Evolutionary conservation across 371 early-diverging fungal species (phyloP).

Genomic region (Rhizomucor pusillus): DNA sequence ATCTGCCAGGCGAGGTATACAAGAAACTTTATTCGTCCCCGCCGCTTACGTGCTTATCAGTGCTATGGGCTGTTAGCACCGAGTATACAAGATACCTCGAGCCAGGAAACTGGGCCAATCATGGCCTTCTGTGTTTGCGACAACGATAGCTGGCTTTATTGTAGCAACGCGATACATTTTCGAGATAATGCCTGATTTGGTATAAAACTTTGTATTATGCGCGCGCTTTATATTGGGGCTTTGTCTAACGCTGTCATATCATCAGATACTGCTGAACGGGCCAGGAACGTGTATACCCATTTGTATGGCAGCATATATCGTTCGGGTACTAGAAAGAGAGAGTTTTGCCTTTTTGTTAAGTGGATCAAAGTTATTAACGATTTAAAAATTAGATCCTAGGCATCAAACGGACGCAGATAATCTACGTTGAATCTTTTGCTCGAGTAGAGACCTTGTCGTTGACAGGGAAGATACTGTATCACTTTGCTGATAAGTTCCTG

Average conservation of each 20-base stretch:
- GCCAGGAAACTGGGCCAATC: slow-evolving; percentile 73
- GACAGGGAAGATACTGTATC: slow-evolving; percentile 80
- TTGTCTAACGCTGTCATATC: slow-evolving; percentile 1
- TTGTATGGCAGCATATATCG: slow-evolving; percentile 57
- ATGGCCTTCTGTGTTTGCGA: slow-evolving; percentile 57
- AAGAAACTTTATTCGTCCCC: too few species aligned
- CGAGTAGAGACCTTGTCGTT: slow-evolving; percentile 81
- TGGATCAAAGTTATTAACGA: neutral
- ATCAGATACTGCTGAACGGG: slow-evolving; percentile 84
- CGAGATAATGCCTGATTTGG: slow-evolving; percentile 53
- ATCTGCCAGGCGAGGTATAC: slow-evolving; percentile 8
- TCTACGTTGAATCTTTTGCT: slow-evolving; percentile 93
- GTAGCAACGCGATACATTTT: slow-evolving; percentile 36
- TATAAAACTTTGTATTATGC: slow-evolving; percentile 18
- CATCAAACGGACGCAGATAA: slow-evolving; percentile 55
- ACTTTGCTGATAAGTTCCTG: slow-evolving; percentile 78
- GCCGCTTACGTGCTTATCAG: too few species aligned
- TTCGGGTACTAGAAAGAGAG: slow-evolving; percentile 41
- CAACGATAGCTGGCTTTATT: slow-evolving; percentile 43
- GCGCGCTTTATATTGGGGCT: too few species aligned
- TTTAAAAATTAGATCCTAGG: slow-evolving; percentile 47
- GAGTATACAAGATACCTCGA: slow-evolving; percentile 57
- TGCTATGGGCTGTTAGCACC: slow-evolving; percentile 36
- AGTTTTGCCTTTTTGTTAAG: neutral
- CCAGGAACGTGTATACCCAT: slow-evolving; percentile 94